Percentiles rank a stretch among this genome's conserved stretches.
These are phyloP conservation scores for Fusarium sp. DNA, from an alignment of 2,329 filamentous ascomycete genomes.

Conservation along the genomic window DNA sequence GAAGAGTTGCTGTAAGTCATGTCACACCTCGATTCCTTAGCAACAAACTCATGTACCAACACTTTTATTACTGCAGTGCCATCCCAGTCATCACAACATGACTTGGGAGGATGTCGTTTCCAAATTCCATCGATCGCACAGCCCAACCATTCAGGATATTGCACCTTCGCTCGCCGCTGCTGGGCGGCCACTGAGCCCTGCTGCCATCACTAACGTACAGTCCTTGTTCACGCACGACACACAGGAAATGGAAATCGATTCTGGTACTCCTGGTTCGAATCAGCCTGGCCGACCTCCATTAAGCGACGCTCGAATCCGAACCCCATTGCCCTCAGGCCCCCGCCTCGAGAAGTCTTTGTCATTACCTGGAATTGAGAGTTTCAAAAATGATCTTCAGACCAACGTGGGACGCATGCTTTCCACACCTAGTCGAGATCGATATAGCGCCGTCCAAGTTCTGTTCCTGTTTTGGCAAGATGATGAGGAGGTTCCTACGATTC, in stretches of 20 bases:
- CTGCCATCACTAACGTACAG: conserved; percentile 52
- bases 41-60: conserved; percentile 34
- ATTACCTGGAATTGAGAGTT: conserved; percentile 61
- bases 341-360: conserved; percentile 63
- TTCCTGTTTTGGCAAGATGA: conserved; percentile 69
- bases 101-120: conserved; percentile 68
- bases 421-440: conserved; percentile 63
- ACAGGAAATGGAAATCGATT: conserved; percentile 68
- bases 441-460: conserved; percentile 64
- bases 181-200: conserved; percentile 61
- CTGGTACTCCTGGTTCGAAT: conserved; percentile 46
- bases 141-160: conserved; percentile 63
- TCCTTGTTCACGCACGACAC: conserved; percentile 57
- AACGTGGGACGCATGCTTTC: conserved; percentile 62
- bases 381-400: conserved; percentile 65
- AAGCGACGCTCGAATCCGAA: conserved; percentile 64
- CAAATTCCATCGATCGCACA: conserved; percentile 65
- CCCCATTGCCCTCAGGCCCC: conserved; percentile 66
- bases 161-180: conserved; percentile 55
- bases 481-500: conserved; percentile 55
- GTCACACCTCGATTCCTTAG: background rate
- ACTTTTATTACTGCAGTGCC: conserved; percentile 57
- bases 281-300: conserved; percentile 54
- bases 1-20: conserved; percentile 67
- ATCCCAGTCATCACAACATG: conserved; percentile 70